These are phyloP conservation scores for Wallacemonas sp. DNA, from an alignment of 208 protist genomes.

Conservation along the genomic window DNA sequence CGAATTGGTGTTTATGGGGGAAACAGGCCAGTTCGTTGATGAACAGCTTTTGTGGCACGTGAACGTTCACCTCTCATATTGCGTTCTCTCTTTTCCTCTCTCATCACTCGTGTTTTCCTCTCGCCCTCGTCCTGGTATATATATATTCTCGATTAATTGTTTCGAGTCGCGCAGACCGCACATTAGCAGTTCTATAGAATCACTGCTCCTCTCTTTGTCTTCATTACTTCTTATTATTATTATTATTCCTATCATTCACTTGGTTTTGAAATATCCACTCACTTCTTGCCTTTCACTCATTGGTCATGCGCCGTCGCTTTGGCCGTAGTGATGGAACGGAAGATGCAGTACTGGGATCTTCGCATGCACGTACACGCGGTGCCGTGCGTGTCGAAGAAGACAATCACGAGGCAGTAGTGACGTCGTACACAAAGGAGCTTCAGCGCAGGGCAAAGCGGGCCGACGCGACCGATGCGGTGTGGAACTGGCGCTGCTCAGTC, in stretches of 20 bases:
- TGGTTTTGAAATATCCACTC: not conserved
- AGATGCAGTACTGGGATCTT: not conserved
- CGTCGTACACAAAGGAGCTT: conserved; percentile 7
- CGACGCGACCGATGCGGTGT: not conserved
- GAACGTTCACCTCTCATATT: not conserved
- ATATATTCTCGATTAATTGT: too few relatives aligned
- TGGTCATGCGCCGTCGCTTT: conserved; percentile 6
- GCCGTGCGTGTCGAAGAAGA: not conserved
- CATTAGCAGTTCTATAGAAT: too few relatives aligned
- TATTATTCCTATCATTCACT: not conserved
- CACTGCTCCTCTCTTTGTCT: conserved; percentile 6
- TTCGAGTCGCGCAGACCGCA: too few relatives aligned
- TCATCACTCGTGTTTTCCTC: not conserved
- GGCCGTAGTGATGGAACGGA: not conserved
- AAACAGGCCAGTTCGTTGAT: too few relatives aligned
- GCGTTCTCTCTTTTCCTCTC: conserved; percentile 3
- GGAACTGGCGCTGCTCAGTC: conserved; percentile 8
- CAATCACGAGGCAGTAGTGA: conserved; percentile 1
- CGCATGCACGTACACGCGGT: not conserved
- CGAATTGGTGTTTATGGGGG: too few relatives aligned
- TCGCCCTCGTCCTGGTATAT: not conserved
- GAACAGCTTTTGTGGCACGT: not conserved
- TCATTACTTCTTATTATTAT: not conserved
- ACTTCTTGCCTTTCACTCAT: not conserved
- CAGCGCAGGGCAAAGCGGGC: not conserved